phyloP scores from a whole-genome alignment of 805 yeast genomes.

The Ogataea zsoltii region DNA sequence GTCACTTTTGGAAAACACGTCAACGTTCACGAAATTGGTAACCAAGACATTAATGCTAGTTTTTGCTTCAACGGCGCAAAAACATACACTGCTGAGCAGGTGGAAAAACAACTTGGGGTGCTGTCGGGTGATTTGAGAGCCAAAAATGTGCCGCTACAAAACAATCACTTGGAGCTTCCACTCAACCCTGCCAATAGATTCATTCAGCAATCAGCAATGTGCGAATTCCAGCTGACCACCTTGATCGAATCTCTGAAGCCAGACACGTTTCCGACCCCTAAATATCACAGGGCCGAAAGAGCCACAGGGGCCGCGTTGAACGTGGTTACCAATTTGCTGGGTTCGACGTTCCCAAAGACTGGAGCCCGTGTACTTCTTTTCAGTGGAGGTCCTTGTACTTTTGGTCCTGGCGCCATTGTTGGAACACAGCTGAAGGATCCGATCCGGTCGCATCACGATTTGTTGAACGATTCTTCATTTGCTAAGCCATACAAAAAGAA shows the following conservation, averaged over 20 bases:
- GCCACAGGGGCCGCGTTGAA: conserved; percentile 63
- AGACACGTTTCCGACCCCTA: conserved; percentile 50
- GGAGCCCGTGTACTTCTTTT: conserved; percentile 59
- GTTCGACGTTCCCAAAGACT: conserved; percentile 42
- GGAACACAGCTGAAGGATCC: conserved; percentile 58
- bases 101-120: conserved; percentile 49
- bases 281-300: conserved; percentile 50
- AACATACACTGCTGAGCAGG: conserved; percentile 46
- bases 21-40: conserved; percentile 52
- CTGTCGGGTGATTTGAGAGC: conserved; percentile 35
- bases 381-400: conserved; percentile 65
- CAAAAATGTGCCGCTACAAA: conserved; percentile 5
- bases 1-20: conserved; percentile 63
- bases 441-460: conserved; percentile 65
- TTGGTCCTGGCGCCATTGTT: conserved; percentile 65
- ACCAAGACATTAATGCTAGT: conserved; percentile 35
- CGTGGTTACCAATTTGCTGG: conserved; percentile 42
- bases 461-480: conserved; percentile 43
- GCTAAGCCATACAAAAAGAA: conserved; percentile 46
- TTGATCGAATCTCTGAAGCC: conserved; percentile 49
- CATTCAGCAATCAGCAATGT: conserved; percentile 47
- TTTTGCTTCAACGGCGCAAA: conserved; percentile 59
- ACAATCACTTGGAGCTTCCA: conserved; percentile 22
- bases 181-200: conserved; percentile 38
- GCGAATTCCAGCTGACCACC: conserved; percentile 50